Conservation (phyloP, 2,329 filamentous ascomycete genomes). For the Verticillium nonalfalfae region DNA sequence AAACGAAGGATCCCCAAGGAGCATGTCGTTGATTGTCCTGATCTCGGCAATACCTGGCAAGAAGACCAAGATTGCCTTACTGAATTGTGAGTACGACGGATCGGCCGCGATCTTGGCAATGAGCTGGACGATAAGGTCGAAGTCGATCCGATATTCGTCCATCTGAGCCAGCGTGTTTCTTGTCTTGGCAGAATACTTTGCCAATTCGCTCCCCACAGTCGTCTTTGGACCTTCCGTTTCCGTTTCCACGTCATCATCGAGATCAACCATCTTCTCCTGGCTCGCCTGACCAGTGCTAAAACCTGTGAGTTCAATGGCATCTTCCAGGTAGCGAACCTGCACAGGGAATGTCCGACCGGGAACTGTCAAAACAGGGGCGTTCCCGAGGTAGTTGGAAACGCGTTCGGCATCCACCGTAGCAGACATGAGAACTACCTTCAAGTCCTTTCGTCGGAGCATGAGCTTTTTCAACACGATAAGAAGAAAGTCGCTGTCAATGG, state of each 20-base stretch:
- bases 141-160: conserved; percentile 89
- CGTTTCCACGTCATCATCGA: conserved; percentile 56
- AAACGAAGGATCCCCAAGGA: conserved; percentile 72
- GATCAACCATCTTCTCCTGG: conserved; percentile 49
- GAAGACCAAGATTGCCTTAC: conserved; percentile 90
- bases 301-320: conserved; percentile 82
- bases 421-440: conserved; percentile 96
- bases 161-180: conserved; percentile 68
- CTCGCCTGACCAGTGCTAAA: conserved; percentile 47
- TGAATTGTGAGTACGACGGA: conserved; percentile 61
- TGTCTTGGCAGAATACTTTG: conserved; percentile 72
- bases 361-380: conserved; percentile 81
- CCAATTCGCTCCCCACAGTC: conserved; percentile 49
- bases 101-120: conserved; percentile 70
- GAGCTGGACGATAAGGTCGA: conserved; percentile 75
- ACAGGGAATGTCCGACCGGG: conserved; percentile 94
- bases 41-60: conserved; percentile 93
- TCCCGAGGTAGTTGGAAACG: conserved; percentile 82
- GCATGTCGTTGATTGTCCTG: conserved; percentile 76
- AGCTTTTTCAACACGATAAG: conserved; percentile 86
- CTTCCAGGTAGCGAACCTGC: conserved; percentile 79
- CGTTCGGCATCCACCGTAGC: conserved; percentile 90
- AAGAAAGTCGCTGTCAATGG: conserved; percentile 94
- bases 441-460: conserved; percentile 66
- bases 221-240: conserved; percentile 37